Percentiles rank a stretch among this genome's conserved stretches.
Evolutionary conservation across 2,329 filamentous ascomycete species (phyloP).

Genomic region (Coleophoma crateriformis): DNA sequence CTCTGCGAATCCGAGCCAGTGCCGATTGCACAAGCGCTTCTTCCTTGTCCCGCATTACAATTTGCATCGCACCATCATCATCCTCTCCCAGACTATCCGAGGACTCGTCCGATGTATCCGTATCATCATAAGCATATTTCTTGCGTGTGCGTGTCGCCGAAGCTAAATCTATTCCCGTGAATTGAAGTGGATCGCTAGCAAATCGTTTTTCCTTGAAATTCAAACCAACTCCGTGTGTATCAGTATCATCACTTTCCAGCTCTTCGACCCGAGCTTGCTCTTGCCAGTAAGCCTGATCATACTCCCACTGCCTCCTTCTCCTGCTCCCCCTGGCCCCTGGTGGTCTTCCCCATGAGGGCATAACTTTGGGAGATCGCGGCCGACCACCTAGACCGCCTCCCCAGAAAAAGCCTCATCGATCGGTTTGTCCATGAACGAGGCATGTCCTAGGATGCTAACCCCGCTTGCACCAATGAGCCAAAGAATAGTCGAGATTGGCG

Average conservation of each 20-base stretch:
- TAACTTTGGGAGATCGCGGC: slow-evolving; percentile 95
- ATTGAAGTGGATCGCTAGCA: slow-evolving; percentile 54
- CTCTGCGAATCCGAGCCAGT: slow-evolving; percentile 72
- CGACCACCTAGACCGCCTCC: slow-evolving; percentile 99
- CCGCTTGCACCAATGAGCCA: slow-evolving; percentile 96
- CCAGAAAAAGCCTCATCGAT: slow-evolving; percentile 99
- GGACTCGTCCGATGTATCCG: slow-evolving; percentile 35
- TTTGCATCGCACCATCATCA: slow-evolving; percentile 43
- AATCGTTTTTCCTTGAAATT: slow-evolving; percentile 42
- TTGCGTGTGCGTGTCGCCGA: slow-evolving; percentile 19
- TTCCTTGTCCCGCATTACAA: slow-evolving; percentile 60
- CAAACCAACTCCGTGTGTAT: slow-evolving; percentile 49
- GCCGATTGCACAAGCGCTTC: slow-evolving; percentile 73
- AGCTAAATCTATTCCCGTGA: slow-evolving; percentile 54
- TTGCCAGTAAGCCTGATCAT: slow-evolving; percentile 44
- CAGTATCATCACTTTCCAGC: slow-evolving; percentile 52
- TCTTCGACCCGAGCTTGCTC: slow-evolving; percentile 55
- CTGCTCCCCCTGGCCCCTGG: slow-evolving; percentile 76
- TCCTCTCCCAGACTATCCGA: slow-evolving; percentile 38
- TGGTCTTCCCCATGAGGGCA: slow-evolving; percentile 99
- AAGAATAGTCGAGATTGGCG: slow-evolving; percentile 77
- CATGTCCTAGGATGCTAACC: slow-evolving; percentile 91
- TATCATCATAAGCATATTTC: slow-evolving; percentile 18
- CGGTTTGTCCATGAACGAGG: slow-evolving; percentile 93
- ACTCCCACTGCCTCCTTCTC: slow-evolving; percentile 46